Evolutionary conservation across 768 basidiomycete species (phyloP).

Genomic region (Mycena belliarum): DNA sequence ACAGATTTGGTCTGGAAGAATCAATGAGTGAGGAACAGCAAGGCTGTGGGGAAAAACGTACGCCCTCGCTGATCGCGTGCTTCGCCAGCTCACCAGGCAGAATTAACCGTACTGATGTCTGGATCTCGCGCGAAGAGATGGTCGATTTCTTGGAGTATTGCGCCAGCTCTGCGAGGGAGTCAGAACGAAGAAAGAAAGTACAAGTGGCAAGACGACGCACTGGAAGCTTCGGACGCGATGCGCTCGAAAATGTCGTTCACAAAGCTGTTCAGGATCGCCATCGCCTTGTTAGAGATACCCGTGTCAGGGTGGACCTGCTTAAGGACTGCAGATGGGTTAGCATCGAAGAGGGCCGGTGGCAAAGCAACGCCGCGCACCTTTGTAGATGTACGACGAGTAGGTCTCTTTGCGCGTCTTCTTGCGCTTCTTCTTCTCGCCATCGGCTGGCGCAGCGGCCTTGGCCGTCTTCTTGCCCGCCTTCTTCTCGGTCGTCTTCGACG

Average conservation of each 20-base stretch:
- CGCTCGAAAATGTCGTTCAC: conserved; percentile 96
- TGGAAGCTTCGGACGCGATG: conserved; percentile 86
- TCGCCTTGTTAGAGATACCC: conserved; percentile 97
- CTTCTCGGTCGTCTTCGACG: conserved; percentile 60
- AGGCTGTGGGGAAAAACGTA: conserved; percentile 32
- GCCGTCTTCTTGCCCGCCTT: conserved; percentile 84
- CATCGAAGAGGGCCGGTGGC: not conserved
- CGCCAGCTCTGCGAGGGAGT: conserved; percentile 70
- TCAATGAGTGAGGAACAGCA: not conserved
- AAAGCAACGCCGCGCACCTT: conserved; percentile 60
- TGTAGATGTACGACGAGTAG: conserved; percentile 94
- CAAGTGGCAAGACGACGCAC: conserved; percentile 44
- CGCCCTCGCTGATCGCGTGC: conserved; percentile 96
- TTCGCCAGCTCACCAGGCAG: conserved; percentile 97
- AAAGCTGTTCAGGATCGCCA: conserved; percentile 90
- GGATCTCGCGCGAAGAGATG: conserved; percentile 97
- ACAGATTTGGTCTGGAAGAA: conserved; percentile 17
- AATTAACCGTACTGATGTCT: conserved; percentile 93
- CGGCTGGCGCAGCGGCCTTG: conserved; percentile 52
- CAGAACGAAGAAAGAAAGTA: not conserved
- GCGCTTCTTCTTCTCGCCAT: conserved; percentile 85
- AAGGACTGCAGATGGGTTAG: conserved; percentile 55
- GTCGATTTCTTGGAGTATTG: conserved; percentile 99
- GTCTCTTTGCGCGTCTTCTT: conserved; percentile 90
- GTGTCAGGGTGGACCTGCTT: conserved; percentile 98